Base-by-base conservation (phyloP, 176 grass and related monocot species). In the Ampelocalamus luodianensis region DNA sequence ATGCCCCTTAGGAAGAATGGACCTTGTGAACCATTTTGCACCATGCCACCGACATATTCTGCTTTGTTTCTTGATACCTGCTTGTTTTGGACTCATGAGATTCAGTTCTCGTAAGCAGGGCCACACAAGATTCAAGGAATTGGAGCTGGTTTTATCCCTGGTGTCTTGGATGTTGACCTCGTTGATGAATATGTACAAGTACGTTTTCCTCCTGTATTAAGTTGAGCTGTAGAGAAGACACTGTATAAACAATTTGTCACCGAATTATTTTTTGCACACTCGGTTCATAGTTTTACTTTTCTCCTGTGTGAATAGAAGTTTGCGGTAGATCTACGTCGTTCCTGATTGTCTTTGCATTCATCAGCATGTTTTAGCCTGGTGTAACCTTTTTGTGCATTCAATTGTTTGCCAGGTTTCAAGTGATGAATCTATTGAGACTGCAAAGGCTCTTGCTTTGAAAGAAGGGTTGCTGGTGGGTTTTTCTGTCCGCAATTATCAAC, bases 101-200 rank as follows among this genome's bases (percentile, higher is more conserved):
- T 60, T 18, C 45, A 15, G 27, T 71, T 53, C 68, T 68, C 3
- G 5, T 85, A 76, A 63, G 20, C 83, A 97, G 94, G 92, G n/a
- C 92, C 92, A 58, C 94, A 97, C 86, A 97, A 97, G 64, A 97
- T 97, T 82, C 94, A 97, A 72, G 94, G 94, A 76, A 91, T 97
- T 79, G 94, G 94, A 87, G 88, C 94, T 85, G 94, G 94, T 56
- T 97, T 97, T 87, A 78, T 97, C 78, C 94, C 94, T 64, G 92
- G 88, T 45, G 92, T 97, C 74, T 76, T 97, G 83, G 83, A 89
- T 83, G 88, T 92, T 85, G 64, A 81, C 77, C 83, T 94, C 38
- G 80, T 97, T 67, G 78, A 97, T 91, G 94, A 97, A 94, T 42
- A 72, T 42, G 3, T 97, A 49, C 88, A 92, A 56, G 94, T 97